These are phyloP conservation scores for Scytalidium sp. DNA, from an alignment of 2,329 filamentous ascomycete genomes.

Conservation along the genomic window DNA sequence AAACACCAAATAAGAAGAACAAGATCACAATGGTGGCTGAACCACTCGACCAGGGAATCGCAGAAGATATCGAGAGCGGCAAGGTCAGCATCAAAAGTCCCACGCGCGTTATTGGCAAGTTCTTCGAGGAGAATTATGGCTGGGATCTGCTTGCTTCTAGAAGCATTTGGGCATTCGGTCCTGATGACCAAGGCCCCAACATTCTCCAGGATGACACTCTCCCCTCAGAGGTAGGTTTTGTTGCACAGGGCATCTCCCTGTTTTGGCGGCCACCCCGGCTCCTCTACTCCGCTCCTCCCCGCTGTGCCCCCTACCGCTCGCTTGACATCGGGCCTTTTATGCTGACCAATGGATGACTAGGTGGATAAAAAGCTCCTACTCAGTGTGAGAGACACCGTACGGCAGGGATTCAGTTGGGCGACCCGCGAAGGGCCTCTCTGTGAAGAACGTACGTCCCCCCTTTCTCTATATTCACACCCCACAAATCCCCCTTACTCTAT, in stretches of 20 bases:
- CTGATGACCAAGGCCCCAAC: conserved; percentile 91
- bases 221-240: conserved; percentile 68
- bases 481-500: conserved; percentile 9
- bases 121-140: conserved; percentile 95
- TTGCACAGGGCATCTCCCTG: too few species aligned
- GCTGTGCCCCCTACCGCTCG: background rate
- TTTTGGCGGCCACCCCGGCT: conserved; percentile 1
- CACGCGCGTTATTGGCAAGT: conserved; percentile 88
- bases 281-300: background rate
- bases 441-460: conserved; percentile 78
- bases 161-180: conserved; percentile 98
- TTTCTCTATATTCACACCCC: conserved; percentile 12
- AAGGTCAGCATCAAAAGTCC: conserved; percentile 90
- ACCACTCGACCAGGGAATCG: conserved; percentile 90
- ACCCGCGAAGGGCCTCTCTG: conserved; percentile 92
- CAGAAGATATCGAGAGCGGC: conserved; percentile 89
- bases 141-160: conserved; percentile 93
- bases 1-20: conserved; percentile 99
- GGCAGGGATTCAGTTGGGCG: conserved; percentile 96
- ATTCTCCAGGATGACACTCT: conserved; percentile 96
- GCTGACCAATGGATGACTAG: conserved; percentile 33
- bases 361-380: conserved; percentile 90
- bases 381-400: conserved; percentile 85
- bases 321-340: conserved; percentile 19
- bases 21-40: conserved; percentile 99